phyloP scores from a whole-genome alignment of 768 basidiomycete genomes.

The Tephrocybe sp. region DNA sequence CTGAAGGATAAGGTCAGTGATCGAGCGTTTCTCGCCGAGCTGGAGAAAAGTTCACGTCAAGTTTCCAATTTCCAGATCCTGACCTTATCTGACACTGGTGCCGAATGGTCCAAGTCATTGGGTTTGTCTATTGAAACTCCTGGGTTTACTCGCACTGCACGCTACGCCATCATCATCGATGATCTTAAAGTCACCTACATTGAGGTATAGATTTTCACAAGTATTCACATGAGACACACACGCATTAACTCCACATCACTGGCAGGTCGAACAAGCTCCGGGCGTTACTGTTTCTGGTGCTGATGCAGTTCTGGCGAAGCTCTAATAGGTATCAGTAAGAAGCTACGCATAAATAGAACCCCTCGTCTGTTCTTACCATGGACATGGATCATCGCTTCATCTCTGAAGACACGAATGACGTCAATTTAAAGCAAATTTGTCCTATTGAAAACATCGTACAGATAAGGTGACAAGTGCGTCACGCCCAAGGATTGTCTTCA shows the following conservation, averaged over 20 bases:
- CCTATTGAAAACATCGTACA: too few species aligned
- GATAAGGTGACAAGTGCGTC: slow-evolving; percentile 16
- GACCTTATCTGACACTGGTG: slow-evolving; percentile 54
- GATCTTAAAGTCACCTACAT: slow-evolving; percentile 70
- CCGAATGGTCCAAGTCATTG: slow-evolving; percentile 55
- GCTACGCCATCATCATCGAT: slow-evolving; percentile 68
- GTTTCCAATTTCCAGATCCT: slow-evolving; percentile 49
- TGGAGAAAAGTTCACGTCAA: background rate
- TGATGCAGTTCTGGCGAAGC: slow-evolving; percentile 54
- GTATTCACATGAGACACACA: slow-evolving; percentile 9
- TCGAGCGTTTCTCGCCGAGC: background rate
- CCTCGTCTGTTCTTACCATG: too few species aligned
- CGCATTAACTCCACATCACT: slow-evolving; percentile 9
- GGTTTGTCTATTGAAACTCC: slow-evolving; percentile 55
- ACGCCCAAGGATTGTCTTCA: slow-evolving; percentile 64
- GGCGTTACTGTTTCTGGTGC: slow-evolving; percentile 59
- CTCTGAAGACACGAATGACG: too few species aligned
- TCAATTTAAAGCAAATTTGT: too few species aligned
- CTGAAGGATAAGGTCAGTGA: slow-evolving; percentile 63
- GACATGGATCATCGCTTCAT: too few species aligned
- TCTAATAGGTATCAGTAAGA: slow-evolving; percentile 21
- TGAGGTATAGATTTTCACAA: slow-evolving; percentile 37
- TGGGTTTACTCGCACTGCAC: slow-evolving; percentile 55
- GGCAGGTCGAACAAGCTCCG: slow-evolving; percentile 48
- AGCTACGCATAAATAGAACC: too few species aligned